Evolutionary conservation across 768 basidiomycete genomes (phyloP), one percentile per base, ranked within the genome.

Genomic region (Termitomyces heimii): DNA sequence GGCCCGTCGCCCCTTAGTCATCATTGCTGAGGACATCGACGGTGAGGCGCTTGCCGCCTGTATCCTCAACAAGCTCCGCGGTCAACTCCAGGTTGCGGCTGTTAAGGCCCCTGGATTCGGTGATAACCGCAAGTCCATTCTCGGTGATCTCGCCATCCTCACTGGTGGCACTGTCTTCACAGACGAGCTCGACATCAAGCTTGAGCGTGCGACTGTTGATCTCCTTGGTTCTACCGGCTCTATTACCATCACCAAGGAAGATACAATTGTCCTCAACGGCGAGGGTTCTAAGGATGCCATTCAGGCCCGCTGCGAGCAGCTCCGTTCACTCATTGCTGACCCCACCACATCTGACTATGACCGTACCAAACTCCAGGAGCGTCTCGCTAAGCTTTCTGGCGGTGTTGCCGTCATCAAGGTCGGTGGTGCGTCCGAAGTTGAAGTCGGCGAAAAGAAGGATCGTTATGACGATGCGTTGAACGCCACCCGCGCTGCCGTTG

Each of bases 361-460:
- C 82, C 82, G 85, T 67, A 86, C 86, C 63, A 98, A 97, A 77
- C 82, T 99, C 51, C 95, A 98, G 71, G 96, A 98, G 71, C 90
- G 96, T 62, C 82, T 99, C 45, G 96, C 96, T 61, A 98, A 99
- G 82, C 80, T 98, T 53, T 84, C 83, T 44, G 96, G 96, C 45
- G 95, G 96, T 73, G 96, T 98, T 47, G 96, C 96, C 16, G 95
- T 98, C 74, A 98, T 98, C 82, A 94, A 93, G 75, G 96, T 98
- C 60, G 96, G 96, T 55, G 96, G 96, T 18, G 77, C 87, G 24
- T 85, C 82, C 53, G 96, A 98, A 73, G 96, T 98, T 52, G 96
- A 98, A 75, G 96, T 98, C 59, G 82, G 95, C 7, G 96, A 98
- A 83, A 98, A 98, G 92, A 97, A 98, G 85, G 96, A 98, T 71